phyloP scores from a whole-genome alignment of 805 yeast species.

The Candida xyloterini region DNA sequence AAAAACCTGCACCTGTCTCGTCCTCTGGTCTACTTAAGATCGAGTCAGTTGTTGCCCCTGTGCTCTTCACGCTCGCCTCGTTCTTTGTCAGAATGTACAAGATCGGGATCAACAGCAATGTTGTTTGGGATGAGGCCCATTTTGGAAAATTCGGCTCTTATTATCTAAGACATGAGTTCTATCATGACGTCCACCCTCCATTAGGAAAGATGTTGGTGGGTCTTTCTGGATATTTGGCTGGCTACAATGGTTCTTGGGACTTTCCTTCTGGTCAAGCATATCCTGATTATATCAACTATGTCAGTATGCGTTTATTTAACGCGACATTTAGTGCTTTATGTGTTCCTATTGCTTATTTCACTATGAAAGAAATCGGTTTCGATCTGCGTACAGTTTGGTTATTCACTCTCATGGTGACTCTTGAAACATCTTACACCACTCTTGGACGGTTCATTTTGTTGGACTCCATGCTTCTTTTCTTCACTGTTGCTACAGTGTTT shows the following conservation, averaged over 20 bases:
- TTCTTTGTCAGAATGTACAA: constrained; percentile 73
- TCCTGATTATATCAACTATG: constrained; percentile 75
- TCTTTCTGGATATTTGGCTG: constrained; percentile 74
- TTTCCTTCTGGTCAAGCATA: constrained; percentile 80
- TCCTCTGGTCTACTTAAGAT: constrained; percentile 15
- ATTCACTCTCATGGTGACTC: constrained; percentile 71
- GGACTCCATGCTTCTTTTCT: constrained; percentile 87
- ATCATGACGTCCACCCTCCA: constrained; percentile 87
- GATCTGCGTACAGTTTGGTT: constrained; percentile 72
- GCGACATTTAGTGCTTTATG: constrained; percentile 80
- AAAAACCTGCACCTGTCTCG: constrained; percentile 11
- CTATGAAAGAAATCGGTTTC: constrained; percentile 74
- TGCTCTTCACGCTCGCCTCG: constrained; percentile 63
- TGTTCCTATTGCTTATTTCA: constrained; percentile 83
- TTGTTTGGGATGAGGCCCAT: constrained; percentile 98
- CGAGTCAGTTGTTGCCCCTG: constrained; percentile 46
- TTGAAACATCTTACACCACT: constrained; percentile 81
- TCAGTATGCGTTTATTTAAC: constrained; percentile 84
- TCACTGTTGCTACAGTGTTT: constrained; percentile 80
- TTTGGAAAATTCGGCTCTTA: constrained; percentile 87
- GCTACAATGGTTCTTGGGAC: constrained; percentile 83
- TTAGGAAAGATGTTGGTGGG: constrained; percentile 80
- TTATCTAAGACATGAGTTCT: constrained; percentile 73
- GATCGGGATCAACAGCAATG: constrained; percentile 68
- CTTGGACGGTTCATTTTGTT: constrained; percentile 85